Conservation (phyloP, 176 grass and related monocot species). For the Luzula sylvatica region DNA sequence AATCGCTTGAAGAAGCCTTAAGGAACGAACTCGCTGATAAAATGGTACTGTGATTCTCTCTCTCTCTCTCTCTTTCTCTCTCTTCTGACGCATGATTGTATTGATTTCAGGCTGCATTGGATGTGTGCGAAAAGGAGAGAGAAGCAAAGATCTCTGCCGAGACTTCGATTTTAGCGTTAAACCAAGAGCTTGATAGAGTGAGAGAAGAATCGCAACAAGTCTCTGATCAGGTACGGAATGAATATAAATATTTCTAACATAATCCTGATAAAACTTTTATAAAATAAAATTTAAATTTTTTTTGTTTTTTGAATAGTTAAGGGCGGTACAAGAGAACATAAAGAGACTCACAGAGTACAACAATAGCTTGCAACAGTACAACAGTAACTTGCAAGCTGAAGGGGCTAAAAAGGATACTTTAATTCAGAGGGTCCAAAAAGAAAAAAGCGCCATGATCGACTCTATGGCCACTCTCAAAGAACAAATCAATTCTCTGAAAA, state of each 20-base stretch:
- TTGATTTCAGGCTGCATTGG: constrained; percentile 32
- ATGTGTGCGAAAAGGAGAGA: constrained; percentile 54
- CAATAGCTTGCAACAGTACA: constrained; percentile 80
- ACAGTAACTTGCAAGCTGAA: constrained; percentile 84
- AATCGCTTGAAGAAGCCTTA: constrained; percentile 42
- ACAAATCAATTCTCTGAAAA: constrained; percentile 47
- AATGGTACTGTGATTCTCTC: constrained; percentile 26
- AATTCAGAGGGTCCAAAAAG: constrained; percentile 64
- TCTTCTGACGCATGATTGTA: not conserved
- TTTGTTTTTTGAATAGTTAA: constrained; percentile 41
- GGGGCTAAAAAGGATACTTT: constrained; percentile 46
- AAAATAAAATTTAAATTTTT: constrained; percentile 10
- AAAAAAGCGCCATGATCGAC: constrained; percentile 81
- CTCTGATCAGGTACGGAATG: constrained; percentile 54
- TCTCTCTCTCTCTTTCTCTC: not conserved
- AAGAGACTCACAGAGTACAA: constrained; percentile 78
- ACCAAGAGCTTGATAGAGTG: constrained; percentile 56
- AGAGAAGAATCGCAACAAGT: constrained; percentile 48
- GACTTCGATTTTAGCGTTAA: constrained; percentile 20
- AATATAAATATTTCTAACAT: not conserved
- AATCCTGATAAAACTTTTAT: constrained; percentile 3
- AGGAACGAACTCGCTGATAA: constrained; percentile 49
- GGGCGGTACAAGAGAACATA: constrained; percentile 74
- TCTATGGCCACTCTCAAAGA: constrained; percentile 48
- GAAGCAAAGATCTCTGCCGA: constrained; percentile 36